Conservation (phyloP, 306 rosid genomes). For the Cucurbita maxima region DNA sequence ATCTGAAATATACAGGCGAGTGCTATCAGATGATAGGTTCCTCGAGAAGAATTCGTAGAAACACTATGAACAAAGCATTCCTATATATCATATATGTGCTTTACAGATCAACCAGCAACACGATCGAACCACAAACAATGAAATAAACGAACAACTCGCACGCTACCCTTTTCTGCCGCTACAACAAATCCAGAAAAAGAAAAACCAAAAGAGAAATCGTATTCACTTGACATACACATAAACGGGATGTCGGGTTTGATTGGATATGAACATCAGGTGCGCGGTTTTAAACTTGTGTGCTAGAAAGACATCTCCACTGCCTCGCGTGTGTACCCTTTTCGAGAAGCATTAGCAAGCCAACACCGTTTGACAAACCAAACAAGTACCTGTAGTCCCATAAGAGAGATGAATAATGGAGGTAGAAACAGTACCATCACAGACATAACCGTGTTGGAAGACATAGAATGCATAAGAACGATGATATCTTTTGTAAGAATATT, state of each 20-base stretch:
- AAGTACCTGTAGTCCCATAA: conserved; percentile 41
- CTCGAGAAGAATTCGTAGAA: conserved; percentile 19
- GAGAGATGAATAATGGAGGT: background rate
- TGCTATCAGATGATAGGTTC: background rate
- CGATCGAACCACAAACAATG: conserved; percentile 27
- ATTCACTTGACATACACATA: conserved; percentile 11
- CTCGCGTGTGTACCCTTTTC: conserved; percentile 40
- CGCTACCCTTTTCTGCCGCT: conserved; percentile 24
- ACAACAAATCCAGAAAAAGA: conserved; percentile 19
- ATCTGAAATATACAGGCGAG: conserved; percentile 5
- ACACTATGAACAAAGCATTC: conserved; percentile 13
- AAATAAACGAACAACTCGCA: conserved; percentile 36
- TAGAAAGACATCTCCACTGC: conserved; percentile 72
- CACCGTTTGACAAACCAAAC: conserved; percentile 42
- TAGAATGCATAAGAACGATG: background rate
- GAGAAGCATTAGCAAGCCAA: conserved; percentile 67
- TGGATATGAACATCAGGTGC: conserved; percentile 13
- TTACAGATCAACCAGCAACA: conserved; percentile 30
- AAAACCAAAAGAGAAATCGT: conserved; percentile 3
- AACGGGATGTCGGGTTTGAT: conserved; percentile 12
- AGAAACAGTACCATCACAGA: background rate
- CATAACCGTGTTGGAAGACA: too few species aligned
- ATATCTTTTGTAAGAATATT: background rate
- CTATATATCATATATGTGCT: conserved; percentile 20
- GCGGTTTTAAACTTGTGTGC: conserved; percentile 39